A percentile compares a stretch with the other conserved stretches of the same genome.
Conservation (phyloP, 1,284 basidiomycete genomes). For the Sanguinoderma infundibulare region DNA sequence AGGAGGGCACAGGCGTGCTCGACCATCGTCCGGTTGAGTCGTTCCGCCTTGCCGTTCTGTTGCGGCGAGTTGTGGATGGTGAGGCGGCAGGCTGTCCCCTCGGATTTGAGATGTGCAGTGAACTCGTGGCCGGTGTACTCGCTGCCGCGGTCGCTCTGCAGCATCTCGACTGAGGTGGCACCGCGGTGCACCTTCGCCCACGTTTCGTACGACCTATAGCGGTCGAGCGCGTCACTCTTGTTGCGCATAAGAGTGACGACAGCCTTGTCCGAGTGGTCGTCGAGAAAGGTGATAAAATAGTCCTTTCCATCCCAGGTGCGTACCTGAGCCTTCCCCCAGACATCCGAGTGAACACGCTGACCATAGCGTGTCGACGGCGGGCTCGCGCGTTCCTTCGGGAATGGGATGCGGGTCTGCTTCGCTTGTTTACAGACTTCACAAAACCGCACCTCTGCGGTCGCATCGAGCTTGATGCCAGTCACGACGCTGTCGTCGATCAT, state of each 20-base stretch:
- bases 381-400: constrained; percentile 37
- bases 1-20: too few species aligned
- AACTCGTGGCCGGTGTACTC: too few species aligned
- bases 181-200: constrained; percentile 17
- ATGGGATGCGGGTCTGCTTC: constrained; percentile 34
- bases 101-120: too few species aligned
- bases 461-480: constrained; percentile 35
- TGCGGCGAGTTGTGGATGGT: constrained; percentile 31
- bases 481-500: constrained; percentile 36
- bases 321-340: too few species aligned
- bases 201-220: constrained; percentile 30
- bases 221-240: constrained; percentile 29
- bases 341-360: constrained; percentile 40
- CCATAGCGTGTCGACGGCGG: constrained; percentile 32
- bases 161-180: constrained; percentile 11
- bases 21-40: too few species aligned
- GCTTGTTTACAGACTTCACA: constrained; percentile 39
- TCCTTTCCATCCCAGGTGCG: constrained; percentile 26
- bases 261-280: constrained; percentile 27
- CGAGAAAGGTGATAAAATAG: constrained; percentile 35
- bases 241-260: too few species aligned
- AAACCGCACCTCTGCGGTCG: too few species aligned
- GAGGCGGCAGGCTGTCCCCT: too few species aligned
- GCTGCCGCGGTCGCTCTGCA: too few species aligned
- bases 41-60: too few species aligned